These are phyloP conservation scores for Neurospora terricola DNA, from an alignment of 495 filamentous ascomycete species.

Conservation along the genomic window DNA sequence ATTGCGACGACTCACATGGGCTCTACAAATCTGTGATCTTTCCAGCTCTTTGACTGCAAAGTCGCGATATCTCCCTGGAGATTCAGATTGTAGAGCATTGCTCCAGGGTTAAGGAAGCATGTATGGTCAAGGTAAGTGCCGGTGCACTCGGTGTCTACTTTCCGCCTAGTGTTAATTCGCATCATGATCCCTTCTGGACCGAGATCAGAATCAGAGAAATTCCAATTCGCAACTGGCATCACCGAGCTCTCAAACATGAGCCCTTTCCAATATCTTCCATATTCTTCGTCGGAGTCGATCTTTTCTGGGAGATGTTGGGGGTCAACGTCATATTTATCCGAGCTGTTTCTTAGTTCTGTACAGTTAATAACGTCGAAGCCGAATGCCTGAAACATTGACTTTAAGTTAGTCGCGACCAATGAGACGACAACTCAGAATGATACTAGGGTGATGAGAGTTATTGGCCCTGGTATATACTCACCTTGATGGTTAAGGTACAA, in stretches of 20 bases:
- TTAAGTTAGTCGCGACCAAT: background rate
- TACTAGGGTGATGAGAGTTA: too few species aligned
- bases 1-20: background rate
- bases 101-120: background rate
- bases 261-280: too few species aligned
- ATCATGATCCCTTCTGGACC: background rate
- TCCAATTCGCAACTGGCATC: too few species aligned
- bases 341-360: background rate
- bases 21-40: background rate
- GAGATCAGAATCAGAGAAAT: too few species aligned
- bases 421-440: too few species aligned
- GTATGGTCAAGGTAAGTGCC: background rate
- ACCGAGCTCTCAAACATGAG: too few species aligned
- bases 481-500: background rate
- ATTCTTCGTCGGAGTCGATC: too few species aligned
- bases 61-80: background rate
- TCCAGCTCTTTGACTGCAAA: background rate
- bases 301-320: background rate
- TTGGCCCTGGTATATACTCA: background rate
- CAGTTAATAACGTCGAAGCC: background rate
- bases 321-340: background rate
- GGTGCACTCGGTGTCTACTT: background rate
- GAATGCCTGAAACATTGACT: background rate
- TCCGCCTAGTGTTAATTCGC: background rate
- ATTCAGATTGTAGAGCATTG: background rate